Evolutionary conservation across 805 yeast species (phyloP).

Genomic region (Starmera dryadoides): DNA sequence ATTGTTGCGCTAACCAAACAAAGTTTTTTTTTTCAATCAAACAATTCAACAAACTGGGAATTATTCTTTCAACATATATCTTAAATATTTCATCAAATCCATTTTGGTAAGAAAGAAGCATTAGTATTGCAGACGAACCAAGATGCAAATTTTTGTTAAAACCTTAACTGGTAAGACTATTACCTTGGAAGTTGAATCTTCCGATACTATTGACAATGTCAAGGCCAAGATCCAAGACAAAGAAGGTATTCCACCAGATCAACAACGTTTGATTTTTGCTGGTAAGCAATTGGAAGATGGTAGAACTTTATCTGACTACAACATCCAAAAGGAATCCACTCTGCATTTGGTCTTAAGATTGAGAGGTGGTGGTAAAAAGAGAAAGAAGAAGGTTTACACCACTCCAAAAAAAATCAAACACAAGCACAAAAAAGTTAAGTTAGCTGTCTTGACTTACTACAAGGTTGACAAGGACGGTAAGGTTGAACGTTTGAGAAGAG

Average conservation of each 20-base stretch:
- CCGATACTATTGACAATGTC: constrained; percentile 96
- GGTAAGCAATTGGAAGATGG: constrained; percentile 97
- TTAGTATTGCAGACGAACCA: constrained; percentile 44
- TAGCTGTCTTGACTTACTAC: constrained; percentile 99
- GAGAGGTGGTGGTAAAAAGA: constrained; percentile 99
- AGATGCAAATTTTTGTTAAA: constrained; percentile 96
- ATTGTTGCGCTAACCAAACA: too few species aligned
- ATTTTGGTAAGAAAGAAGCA: constrained; percentile 25
- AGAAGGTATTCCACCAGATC: constrained; percentile 98
- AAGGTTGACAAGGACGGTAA: constrained; percentile 98
- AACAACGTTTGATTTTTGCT: constrained; percentile 94
- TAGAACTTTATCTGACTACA: constrained; percentile 94
- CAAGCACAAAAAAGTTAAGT: constrained; percentile 99
- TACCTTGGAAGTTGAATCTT: constrained; percentile 96
- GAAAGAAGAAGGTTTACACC: constrained; percentile 99
- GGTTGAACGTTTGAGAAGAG: constrained; percentile 98
- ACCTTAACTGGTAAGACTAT: constrained; percentile 99
- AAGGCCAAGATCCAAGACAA: constrained; percentile 95
- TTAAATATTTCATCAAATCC: not conserved
- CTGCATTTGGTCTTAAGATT: constrained; percentile 93
- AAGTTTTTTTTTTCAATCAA: too few species aligned
- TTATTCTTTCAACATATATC: not conserved
- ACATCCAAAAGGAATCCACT: constrained; percentile 97
- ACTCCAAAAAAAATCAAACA: constrained; percentile 99
- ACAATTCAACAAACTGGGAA: not conserved